phyloP scores from a whole-genome alignment of 768 basidiomycete genomes.

The Russula virescens region DNA sequence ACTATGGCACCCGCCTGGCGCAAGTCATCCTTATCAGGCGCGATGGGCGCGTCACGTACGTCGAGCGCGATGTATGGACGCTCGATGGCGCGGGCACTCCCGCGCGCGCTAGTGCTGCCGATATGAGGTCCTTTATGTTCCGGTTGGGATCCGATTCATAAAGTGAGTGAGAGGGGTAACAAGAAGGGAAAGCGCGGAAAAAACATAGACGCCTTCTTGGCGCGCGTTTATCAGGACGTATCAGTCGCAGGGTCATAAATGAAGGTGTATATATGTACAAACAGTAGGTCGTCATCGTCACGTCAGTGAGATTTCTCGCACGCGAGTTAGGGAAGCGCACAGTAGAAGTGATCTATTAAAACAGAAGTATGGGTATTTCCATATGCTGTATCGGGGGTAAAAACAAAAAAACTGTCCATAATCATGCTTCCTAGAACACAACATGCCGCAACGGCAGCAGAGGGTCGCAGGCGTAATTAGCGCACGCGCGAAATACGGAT shows the following conservation, averaged over 20 bases:
- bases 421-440: constrained; percentile 25
- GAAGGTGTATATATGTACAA: not conserved
- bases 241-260: constrained; percentile 1
- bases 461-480: constrained; percentile 14
- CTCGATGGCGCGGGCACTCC: constrained; percentile 38
- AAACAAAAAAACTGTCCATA: constrained; percentile 22
- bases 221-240: constrained; percentile 14
- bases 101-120: constrained; percentile 35
- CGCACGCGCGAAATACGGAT: constrained; percentile 19
- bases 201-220: not conserved
- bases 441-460: constrained; percentile 17
- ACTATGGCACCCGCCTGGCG: constrained; percentile 68
- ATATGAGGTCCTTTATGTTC: constrained; percentile 51
- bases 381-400: constrained; percentile 17
- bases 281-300: not conserved
- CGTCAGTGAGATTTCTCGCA: constrained; percentile 5
- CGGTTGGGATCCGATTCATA: constrained; percentile 25
- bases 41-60: constrained; percentile 55
- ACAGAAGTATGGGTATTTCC: constrained; percentile 21
- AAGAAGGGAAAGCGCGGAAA: constrained; percentile 6
- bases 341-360: constrained; percentile 15
- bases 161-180: not conserved
- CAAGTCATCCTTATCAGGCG: constrained; percentile 63
- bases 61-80: constrained; percentile 68
- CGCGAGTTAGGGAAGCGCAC: constrained; percentile 13